These are phyloP conservation scores for Suillus tomentosus DNA, from an alignment of 768 basidiomycete genomes.

Conservation along the genomic window DNA sequence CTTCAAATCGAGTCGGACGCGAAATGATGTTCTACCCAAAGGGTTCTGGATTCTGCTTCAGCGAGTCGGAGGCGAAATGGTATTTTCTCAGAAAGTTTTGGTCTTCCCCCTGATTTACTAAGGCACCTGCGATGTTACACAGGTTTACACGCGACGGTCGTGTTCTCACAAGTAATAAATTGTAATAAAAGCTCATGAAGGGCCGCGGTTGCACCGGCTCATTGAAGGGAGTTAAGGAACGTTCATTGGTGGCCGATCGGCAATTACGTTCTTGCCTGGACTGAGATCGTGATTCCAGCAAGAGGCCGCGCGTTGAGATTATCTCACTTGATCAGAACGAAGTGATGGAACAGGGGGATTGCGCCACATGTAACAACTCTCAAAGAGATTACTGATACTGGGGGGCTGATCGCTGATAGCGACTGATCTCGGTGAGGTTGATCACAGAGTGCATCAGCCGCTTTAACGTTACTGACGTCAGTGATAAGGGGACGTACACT, in stretches of 20 bases:
- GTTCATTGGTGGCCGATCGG: not conserved
- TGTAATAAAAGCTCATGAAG: not conserved
- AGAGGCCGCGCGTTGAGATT: not conserved
- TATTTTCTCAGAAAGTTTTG: not conserved
- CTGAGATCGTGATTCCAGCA: not conserved
- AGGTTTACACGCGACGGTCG: not conserved
- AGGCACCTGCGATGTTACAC: not conserved
- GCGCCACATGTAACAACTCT: not conserved
- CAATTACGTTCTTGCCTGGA: conserved; percentile 4
- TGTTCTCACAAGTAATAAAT: conserved; percentile 6
- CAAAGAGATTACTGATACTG: not conserved
- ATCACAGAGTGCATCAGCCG: not conserved
- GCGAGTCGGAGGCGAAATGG: not conserved
- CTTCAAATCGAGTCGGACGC: not conserved
- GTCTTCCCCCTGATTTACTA: not conserved
- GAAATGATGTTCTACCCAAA: not conserved
- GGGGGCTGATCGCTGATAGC: not conserved
- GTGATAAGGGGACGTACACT: not conserved
- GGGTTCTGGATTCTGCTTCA: not conserved
- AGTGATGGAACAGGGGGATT: not conserved
- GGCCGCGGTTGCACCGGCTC: not conserved
- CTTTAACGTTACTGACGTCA: not conserved
- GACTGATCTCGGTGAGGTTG: not conserved
- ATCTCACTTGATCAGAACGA: not conserved
- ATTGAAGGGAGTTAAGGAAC: not conserved